Conservation (phyloP, 208 protist species). For the Trypanosoma mega region DNA sequence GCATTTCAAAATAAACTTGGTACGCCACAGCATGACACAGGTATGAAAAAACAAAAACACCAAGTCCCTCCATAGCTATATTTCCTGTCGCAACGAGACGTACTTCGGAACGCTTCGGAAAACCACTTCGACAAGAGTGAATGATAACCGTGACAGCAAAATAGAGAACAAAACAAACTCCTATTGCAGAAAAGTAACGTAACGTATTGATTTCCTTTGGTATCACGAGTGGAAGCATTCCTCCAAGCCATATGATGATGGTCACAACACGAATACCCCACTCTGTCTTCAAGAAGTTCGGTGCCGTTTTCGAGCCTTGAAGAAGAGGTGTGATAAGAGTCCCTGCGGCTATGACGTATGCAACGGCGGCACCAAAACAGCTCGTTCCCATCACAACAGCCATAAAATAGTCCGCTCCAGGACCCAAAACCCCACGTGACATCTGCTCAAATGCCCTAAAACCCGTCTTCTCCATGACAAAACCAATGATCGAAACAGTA, state of each 20-base stretch:
- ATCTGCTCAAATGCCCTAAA: constrained; percentile 32
- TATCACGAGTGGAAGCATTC: constrained; percentile 41
- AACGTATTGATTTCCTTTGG: constrained; percentile 39
- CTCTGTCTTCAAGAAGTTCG: constrained; percentile 18
- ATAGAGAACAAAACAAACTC: constrained; percentile 29
- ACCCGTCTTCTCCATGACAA: constrained; percentile 33
- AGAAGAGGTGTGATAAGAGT: constrained; percentile 29
- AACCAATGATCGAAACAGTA: constrained; percentile 30
- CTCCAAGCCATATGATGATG: constrained; percentile 22
- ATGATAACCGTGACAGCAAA: constrained; percentile 29
- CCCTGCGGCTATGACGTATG: constrained; percentile 36
- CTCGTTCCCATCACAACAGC: constrained; percentile 31
- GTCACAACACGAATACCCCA: constrained; percentile 13
- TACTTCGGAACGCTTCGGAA: constrained; percentile 16
- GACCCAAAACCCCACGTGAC: constrained; percentile 20
- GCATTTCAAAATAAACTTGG: constrained; percentile 40
- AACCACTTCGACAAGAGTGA: constrained; percentile 21
- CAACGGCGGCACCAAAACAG: constrained; percentile 43
- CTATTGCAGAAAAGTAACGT: constrained; percentile 35
- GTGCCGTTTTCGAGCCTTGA: background rate
- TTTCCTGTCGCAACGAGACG: constrained; percentile 13
- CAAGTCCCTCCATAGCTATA: constrained; percentile 27
- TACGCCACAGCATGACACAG: constrained; percentile 47
- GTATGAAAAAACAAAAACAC: constrained; percentile 44
- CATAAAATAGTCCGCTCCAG: constrained; percentile 29